Conservation (phyloP, 2,329 filamentous ascomycete genomes). For the Dendryphion nanum region DNA sequence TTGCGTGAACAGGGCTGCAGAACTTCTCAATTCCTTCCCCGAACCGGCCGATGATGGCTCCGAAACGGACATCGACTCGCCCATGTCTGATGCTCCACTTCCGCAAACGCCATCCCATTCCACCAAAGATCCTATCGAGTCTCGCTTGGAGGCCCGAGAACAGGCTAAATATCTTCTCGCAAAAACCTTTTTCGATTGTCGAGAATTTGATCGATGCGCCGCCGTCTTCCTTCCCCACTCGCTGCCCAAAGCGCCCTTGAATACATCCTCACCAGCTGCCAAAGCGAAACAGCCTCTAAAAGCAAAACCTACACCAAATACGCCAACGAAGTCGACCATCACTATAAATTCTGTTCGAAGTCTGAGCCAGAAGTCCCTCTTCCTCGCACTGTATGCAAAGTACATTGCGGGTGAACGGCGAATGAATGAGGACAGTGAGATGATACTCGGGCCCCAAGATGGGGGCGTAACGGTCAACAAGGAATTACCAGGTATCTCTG, state of each 20-base stretch:
- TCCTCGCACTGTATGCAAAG: constrained; percentile 88
- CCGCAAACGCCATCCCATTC: constrained; percentile 44
- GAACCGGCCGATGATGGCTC: constrained; percentile 52
- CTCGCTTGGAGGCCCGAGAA: constrained; percentile 73
- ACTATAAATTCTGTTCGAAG: constrained; percentile 41
- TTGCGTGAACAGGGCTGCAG: constrained; percentile 91
- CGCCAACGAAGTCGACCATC: constrained; percentile 35
- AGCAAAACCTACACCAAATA: constrained; percentile 54
- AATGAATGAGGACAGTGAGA: constrained; percentile 94
- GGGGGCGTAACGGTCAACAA: constrained; percentile 81
- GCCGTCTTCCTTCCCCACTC: constrained; percentile 82
- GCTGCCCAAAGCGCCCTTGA: constrained; percentile 64
- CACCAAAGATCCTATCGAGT: constrained; percentile 67
- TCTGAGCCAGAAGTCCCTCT: constrained; percentile 87
- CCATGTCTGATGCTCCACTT: constrained; percentile 55
- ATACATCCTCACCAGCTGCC: constrained; percentile 38
- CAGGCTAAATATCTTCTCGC: constrained; percentile 82
- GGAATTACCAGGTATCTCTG: constrained; percentile 73
- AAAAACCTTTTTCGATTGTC: constrained; percentile 92
- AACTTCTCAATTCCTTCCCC: constrained; percentile 82
- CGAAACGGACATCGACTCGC: constrained; percentile 59
- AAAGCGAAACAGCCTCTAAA: constrained; percentile 50
- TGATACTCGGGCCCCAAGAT: constrained; percentile 93
- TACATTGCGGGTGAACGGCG: constrained; percentile 93
- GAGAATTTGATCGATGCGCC: constrained; percentile 91